Percentiles rank a stretch among this genome's conserved stretches.
Conservation (phyloP, 116 monocot species). For the Trichopus zeylanicus region DNA sequence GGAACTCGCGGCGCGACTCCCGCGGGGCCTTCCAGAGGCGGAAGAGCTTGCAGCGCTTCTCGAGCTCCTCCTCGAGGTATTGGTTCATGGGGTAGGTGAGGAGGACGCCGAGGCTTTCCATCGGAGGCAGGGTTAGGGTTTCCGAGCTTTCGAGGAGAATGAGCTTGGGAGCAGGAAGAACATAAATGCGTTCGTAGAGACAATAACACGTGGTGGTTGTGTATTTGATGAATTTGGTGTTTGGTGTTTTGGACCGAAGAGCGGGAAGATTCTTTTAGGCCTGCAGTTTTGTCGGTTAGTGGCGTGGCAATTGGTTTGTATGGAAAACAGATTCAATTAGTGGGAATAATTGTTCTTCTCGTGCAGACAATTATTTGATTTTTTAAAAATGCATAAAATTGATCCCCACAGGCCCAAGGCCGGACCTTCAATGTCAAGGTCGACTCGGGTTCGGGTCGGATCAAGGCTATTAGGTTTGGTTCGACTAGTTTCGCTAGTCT, state of each 20-base stretch:
- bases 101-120: constrained; percentile 29
- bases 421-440: too few species aligned
- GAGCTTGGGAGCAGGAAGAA: neutral
- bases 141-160: neutral
- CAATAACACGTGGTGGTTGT: too few species aligned
- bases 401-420: too few species aligned
- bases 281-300: neutral
- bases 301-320: neutral
- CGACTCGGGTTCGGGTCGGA: too few species aligned
- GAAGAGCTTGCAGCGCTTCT: constrained; percentile 45
- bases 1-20: constrained; percentile 23
- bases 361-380: too few species aligned
- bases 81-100: constrained; percentile 18
- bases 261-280: neutral
- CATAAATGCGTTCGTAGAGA: too few species aligned
- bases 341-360: too few species aligned
- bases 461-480: too few species aligned
- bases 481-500: too few species aligned
- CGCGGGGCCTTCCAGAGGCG: constrained; percentile 35
- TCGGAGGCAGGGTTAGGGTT: neutral
- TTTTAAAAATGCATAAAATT: too few species aligned
- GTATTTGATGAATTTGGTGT: too few species aligned
- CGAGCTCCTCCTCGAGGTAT: constrained; percentile 34
- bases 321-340: too few species aligned
- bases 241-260: neutral